phyloP scores from a whole-genome alignment of 2,329 filamentous ascomycete species.

The Neocatenulostroma microsporum region DNA sequence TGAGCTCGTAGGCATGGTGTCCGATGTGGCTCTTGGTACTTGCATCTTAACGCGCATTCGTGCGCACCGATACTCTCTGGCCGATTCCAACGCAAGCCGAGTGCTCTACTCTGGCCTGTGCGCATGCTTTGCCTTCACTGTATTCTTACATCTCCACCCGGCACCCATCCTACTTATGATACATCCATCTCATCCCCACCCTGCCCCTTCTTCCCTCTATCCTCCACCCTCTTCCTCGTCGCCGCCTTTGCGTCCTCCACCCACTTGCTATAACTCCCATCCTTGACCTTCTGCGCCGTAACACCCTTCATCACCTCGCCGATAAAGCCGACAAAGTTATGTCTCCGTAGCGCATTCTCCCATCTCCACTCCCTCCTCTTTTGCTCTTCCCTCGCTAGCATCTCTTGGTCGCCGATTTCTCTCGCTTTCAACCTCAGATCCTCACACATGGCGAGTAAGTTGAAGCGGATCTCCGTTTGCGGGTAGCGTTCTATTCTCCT shows the following conservation, averaged over 20 bases:
- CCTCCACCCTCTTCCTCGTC: conserved; percentile 44
- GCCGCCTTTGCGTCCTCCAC: conserved; percentile 59
- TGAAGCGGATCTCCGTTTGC: conserved; percentile 83
- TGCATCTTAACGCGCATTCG: no score
- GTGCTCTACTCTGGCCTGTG: no score
- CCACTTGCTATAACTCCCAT: conserved; percentile 63
- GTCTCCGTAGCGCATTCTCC: conserved; percentile 84
- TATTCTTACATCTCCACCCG: no score
- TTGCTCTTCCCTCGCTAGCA: conserved; percentile 68
- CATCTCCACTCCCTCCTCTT: conserved; percentile 85
- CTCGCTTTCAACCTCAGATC: conserved; percentile 70
- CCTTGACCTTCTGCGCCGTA: conserved; percentile 61
- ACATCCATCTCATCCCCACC: conserved; percentile 34
- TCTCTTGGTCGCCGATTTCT: conserved; percentile 75
- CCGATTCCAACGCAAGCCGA: no score
- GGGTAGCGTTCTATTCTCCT: conserved; percentile 79
- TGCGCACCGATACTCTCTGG: no score
- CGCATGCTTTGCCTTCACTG: no score
- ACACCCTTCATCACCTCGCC: conserved; percentile 85
- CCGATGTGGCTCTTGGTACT: no score
- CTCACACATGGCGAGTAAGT: conserved; percentile 83
- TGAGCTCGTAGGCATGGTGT: no score
- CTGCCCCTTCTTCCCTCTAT: conserved; percentile 35
- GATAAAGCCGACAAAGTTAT: conserved; percentile 95
- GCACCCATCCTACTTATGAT: no score